Evolutionary conservation across 2,329 filamentous ascomycete species (phyloP), one percentile per base, ranked within the genome.

Genomic region (Saccharata proteae): DNA sequence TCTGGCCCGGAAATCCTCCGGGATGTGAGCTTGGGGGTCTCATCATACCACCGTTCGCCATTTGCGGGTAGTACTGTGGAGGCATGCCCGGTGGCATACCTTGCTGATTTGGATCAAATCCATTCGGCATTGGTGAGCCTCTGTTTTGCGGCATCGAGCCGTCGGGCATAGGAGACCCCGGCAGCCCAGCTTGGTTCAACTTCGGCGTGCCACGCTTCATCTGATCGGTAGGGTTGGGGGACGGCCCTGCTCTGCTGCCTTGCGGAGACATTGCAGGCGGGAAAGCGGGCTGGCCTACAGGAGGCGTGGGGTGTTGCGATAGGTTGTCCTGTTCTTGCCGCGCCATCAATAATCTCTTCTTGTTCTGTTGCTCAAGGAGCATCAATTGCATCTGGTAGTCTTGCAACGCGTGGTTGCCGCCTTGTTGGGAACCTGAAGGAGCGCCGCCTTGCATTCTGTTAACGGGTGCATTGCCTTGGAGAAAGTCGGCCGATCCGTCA

Each of bases 331-430:
- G 80, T 51, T 85, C 74, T 56, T 76, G 79, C 12, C 81, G 74
- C 21, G 81, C 81, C 80, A 85, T 84, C 65, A 85, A 75, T 29
- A 88, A 65, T 12, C 81, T 67, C 57, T 85, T 86, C 65, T 86
- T 88, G 46, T 88, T 88, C 57, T 88, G 80, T 56, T 86, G 81
- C 57, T 88, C 81, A 11, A 88, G 67, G 29, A 86, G 59, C 81
- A 86, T 88, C 50, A 88, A 60, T 53, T 88, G 81, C 80, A 86
- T 86, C 60, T 88, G 81, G 47, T 88, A 88, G 53, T 90, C 81
- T 55, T 86, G 80, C 26, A 88, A 65, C 14, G 81, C 81, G 52
- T 86, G 80, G 51, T 84, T 88, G 55, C 77, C 80, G 30, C 62
- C 37, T 32, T 67, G 44, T 58, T 66, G 39, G 57, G 64, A 48